Percentiles rank a stretch among this genome's conserved stretches.
Conservation (phyloP, 2,329 filamentous ascomycete genomes). For the Lachnellula suecica region DNA sequence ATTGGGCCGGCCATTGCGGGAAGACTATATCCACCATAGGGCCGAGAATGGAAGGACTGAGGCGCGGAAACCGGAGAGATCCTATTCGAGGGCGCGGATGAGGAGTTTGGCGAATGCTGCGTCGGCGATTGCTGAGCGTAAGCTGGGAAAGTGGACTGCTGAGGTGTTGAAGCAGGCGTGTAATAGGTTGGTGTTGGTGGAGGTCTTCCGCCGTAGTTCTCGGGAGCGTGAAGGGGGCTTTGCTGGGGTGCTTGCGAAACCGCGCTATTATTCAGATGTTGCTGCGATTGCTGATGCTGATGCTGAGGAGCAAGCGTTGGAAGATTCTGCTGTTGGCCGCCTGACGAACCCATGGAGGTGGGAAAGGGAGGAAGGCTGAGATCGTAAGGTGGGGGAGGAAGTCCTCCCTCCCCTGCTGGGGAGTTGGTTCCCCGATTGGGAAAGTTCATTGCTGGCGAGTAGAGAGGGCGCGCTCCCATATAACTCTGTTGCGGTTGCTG, state of each 20-base stretch:
- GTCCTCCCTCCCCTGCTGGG: conserved; percentile 58
- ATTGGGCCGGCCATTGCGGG: conserved; percentile 66
- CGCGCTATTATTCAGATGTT: conserved; percentile 39
- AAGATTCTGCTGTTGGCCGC: conserved; percentile 33
- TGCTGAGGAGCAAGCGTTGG: conserved; percentile 36
- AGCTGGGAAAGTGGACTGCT: conserved; percentile 45
- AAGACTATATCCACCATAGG: conserved; percentile 53
- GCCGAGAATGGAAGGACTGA: conserved; percentile 46
- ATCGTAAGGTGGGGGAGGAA: conserved; percentile 69
- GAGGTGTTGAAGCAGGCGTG: conserved; percentile 47
- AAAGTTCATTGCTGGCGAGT: conserved; percentile 55
- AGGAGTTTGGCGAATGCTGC: conserved; percentile 41
- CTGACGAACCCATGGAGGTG: conserved; percentile 52
- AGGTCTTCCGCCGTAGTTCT: conserved; percentile 53
- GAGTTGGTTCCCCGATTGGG: conserved; percentile 55
- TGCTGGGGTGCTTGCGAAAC: conserved; percentile 50
- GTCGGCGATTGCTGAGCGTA: conserved; percentile 51
- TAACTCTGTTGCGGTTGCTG: conserved; percentile 36
- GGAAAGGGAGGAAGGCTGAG: conserved; percentile 63
- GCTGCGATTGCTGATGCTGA: conserved; percentile 32
- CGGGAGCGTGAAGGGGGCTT: conserved; percentile 57
- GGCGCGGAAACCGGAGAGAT: conserved; percentile 45
- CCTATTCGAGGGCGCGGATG: conserved; percentile 38
- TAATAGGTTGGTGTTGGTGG: conserved; percentile 60
- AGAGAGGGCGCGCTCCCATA: conserved; percentile 47